Evolutionary conservation across 257 asterid genomes (phyloP).

Genomic region (Jacaranda copaia): DNA sequence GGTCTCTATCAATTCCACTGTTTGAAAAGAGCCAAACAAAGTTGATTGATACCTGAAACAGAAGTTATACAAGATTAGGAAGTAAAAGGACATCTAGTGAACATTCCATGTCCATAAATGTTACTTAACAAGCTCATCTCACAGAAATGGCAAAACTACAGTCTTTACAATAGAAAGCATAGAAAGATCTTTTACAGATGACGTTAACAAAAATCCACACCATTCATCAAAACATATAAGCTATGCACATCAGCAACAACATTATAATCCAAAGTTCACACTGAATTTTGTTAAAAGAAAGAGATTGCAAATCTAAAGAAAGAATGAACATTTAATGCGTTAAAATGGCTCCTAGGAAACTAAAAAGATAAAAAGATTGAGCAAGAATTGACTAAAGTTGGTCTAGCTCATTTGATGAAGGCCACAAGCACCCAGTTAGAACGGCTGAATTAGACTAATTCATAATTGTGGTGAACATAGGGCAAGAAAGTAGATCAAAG

Average conservation of each 20-base stretch:
- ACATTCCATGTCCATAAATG: neutral
- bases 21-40: constrained; percentile 90
- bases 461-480: neutral
- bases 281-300: neutral
- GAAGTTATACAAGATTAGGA: neutral
- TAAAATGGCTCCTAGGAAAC: neutral
- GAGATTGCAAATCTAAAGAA: neutral
- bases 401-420: neutral
- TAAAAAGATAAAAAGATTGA: neutral
- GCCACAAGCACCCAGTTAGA: neutral
- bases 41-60: constrained; percentile 89
- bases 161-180: neutral
- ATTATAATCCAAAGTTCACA: neutral
- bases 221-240: neutral
- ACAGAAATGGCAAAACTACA: neutral
- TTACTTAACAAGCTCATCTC: neutral
- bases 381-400: neutral
- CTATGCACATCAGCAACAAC: neutral
- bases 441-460: neutral
- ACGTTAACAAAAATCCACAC: neutral
- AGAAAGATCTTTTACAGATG: neutral
- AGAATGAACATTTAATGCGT: neutral
- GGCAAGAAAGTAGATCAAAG: neutral
- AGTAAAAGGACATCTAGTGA: constrained; percentile 1
- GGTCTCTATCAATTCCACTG: constrained; percentile 92